phyloP scores from a whole-genome alignment of 2,329 filamentous ascomycete genomes.

The Penicillium palitans region DNA sequence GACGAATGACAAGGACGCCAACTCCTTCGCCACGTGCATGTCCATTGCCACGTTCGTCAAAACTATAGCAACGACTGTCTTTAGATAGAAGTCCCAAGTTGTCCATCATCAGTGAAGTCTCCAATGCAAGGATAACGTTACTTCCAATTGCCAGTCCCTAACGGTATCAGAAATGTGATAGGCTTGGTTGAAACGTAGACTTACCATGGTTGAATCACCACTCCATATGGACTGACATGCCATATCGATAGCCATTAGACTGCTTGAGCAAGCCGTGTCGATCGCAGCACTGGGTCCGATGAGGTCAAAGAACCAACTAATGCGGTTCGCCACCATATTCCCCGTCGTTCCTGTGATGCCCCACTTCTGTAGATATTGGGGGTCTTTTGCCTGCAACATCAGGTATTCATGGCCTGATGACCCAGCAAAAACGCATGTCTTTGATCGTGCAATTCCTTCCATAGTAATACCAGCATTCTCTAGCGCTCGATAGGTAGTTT shows the following conservation, averaged over 20 bases:
- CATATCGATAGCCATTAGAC: slow-evolving; percentile 26
- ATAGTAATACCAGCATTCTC: slow-evolving; percentile 31
- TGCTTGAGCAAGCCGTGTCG: slow-evolving; percentile 32
- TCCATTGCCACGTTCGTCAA: slow-evolving; percentile 38
- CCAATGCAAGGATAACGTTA: not conserved
- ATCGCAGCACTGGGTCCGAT: slow-evolving; percentile 31
- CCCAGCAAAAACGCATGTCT: slow-evolving; percentile 38
- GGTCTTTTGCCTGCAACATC: slow-evolving; percentile 23
- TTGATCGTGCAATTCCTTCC: slow-evolving; percentile 30
- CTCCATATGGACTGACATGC: slow-evolving; percentile 19
- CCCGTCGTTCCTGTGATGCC: slow-evolving; percentile 27
- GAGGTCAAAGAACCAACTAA: slow-evolving; percentile 31
- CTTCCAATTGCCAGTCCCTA: slow-evolving; percentile 2
- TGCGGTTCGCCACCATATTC: slow-evolving; percentile 36
- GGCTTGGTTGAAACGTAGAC: not conserved
- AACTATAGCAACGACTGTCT: slow-evolving; percentile 12
- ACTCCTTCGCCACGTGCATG: slow-evolving; percentile 11
- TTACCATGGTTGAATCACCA: slow-evolving; percentile 4
- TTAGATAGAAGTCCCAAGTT: slow-evolving; percentile 10
- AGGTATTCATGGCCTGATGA: slow-evolving; percentile 34
- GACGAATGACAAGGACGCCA: slow-evolving; percentile 33
- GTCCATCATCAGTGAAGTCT: slow-evolving; percentile 6
- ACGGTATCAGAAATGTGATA: not conserved
- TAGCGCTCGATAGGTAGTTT: slow-evolving; percentile 31
- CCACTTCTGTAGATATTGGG: slow-evolving; percentile 21